These are phyloP conservation scores for Thecaphora frezii DNA, from an alignment of 1,284 basidiomycete species.

Conservation along the genomic window DNA sequence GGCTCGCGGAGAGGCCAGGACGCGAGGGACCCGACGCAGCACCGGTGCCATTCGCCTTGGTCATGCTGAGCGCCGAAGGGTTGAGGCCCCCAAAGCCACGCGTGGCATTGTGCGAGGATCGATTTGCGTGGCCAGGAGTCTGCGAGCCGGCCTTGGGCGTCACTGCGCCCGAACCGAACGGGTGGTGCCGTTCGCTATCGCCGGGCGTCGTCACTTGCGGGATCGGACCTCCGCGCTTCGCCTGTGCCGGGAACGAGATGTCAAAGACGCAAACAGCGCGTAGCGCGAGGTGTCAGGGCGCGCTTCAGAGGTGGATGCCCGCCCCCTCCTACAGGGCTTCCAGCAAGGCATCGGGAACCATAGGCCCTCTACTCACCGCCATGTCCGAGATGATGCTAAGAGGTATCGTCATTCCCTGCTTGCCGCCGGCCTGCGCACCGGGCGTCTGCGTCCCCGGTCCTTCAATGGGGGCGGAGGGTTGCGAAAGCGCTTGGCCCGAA, in stretches of 20 bases:
- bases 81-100: constrained; percentile 9
- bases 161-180: constrained; percentile 52
- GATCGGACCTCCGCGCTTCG: constrained; percentile 40
- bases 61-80: constrained; percentile 37
- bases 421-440: constrained; percentile 38
- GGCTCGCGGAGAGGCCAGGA: constrained; percentile 22
- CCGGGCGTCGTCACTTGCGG: constrained; percentile 19
- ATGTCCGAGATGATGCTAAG: constrained; percentile 59
- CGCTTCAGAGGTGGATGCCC: too few relatives aligned
- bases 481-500: constrained; percentile 25
- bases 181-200: constrained; percentile 44
- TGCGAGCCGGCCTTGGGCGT: constrained; percentile 44
- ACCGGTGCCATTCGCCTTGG: constrained; percentile 18
- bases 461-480: constrained; percentile 13
- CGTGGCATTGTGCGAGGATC: constrained; percentile 15
- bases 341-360: too few relatives aligned
- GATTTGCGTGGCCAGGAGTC: constrained; percentile 36
- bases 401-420: constrained; percentile 41
- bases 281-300: too few relatives aligned
- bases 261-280: constrained; percentile 1
- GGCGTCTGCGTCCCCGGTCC: constrained; percentile 36
- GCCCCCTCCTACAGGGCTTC: too few relatives aligned
- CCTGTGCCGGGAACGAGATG: constrained; percentile 7
- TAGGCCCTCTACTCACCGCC: constrained; percentile 13
- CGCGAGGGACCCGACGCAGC: constrained; percentile 18